These are phyloP conservation scores for Abrus pulchellus DNA, from an alignment of 306 rosid genomes.

Conservation along the genomic window DNA sequence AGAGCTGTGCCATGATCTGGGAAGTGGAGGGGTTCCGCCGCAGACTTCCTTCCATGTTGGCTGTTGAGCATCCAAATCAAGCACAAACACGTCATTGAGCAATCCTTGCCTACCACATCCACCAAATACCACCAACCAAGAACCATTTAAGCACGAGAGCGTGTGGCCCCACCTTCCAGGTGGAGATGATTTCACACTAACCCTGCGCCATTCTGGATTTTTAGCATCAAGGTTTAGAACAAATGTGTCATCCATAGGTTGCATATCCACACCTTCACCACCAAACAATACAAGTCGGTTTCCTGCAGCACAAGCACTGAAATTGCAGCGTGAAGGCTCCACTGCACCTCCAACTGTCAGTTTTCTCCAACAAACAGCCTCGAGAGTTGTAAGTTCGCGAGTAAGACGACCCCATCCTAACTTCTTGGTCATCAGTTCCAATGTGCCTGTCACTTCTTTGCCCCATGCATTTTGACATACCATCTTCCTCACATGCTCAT, in stretches of 20 bases:
- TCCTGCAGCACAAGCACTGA: conserved; percentile 97
- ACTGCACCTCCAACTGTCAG: conserved; percentile 88
- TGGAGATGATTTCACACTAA: conserved; percentile 91
- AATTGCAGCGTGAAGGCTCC: conserved; percentile 97
- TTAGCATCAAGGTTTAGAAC: conserved; percentile 93
- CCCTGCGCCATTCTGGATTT: conserved; percentile 86
- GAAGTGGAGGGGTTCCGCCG: conserved; percentile 91
- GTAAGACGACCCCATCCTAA: conserved; percentile 97
- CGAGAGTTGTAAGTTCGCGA: conserved; percentile 92
- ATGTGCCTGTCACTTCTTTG: conserved; percentile 88
- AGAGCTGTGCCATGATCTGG: conserved; percentile 98
- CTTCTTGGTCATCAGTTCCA: conserved; percentile 92
- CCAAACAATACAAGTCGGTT: conserved; percentile 94
- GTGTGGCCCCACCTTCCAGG: conserved; percentile 99
- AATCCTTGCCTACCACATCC: conserved; percentile 95
- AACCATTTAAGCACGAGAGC: conserved; percentile 84
- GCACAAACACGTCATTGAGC: conserved; percentile 91
- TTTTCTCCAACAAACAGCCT: conserved; percentile 97
- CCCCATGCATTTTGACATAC: conserved; percentile 99
- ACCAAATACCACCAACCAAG: conserved; percentile 94
- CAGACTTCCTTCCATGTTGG: conserved; percentile 94
- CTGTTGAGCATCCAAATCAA: conserved; percentile 97
- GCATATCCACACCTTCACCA: conserved; percentile 98
- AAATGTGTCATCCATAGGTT: conserved; percentile 97
- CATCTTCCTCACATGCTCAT: conserved; percentile 96